Evolutionary conservation across 768 basidiomycete genomes (phyloP).

Genomic region (Strobilomyces confusus): DNA sequence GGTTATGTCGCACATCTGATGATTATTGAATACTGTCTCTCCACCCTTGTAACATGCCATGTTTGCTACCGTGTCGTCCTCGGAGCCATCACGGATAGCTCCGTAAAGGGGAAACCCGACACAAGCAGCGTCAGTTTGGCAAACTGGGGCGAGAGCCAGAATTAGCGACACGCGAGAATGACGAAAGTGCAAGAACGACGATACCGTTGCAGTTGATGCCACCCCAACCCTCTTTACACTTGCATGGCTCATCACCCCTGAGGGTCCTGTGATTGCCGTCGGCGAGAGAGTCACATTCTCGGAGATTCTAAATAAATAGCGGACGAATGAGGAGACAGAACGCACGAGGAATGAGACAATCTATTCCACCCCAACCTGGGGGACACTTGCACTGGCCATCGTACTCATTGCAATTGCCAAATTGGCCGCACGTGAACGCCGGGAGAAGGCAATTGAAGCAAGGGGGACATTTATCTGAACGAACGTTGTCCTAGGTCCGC

Average conservation of each 20-base stretch:
- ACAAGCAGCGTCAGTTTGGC: conserved; percentile 79
- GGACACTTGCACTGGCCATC: conserved; percentile 97
- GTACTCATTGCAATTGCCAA: conserved; percentile 83
- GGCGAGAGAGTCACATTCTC: conserved; percentile 92
- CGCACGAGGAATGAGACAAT: conserved; percentile 89
- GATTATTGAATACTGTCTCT: conserved; percentile 89
- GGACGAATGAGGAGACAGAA: conserved; percentile 12
- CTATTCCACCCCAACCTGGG: conserved; percentile 95
- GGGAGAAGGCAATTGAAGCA: conserved; percentile 97
- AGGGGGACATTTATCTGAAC: conserved; percentile 63
- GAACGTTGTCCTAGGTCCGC: not conserved
- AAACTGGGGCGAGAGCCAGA: conserved; percentile 52
- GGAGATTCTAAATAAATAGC: not conserved
- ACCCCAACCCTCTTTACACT: conserved; percentile 93
- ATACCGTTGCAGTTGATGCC: conserved; percentile 97
- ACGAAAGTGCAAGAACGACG: conserved; percentile 15
- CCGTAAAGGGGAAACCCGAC: conserved; percentile 66
- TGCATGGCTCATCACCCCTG: conserved; percentile 71
- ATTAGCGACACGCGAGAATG: not conserved
- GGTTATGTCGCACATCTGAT: conserved; percentile 98
- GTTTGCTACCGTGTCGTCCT: conserved; percentile 43
- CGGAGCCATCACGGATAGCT: conserved; percentile 35
- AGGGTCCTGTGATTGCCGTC: conserved; percentile 85
- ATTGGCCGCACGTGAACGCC: conserved; percentile 89
- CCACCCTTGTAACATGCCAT: conserved; percentile 97